Conservation (phyloP, 306 rosid genomes). For the Quercus bicolor region DNA sequence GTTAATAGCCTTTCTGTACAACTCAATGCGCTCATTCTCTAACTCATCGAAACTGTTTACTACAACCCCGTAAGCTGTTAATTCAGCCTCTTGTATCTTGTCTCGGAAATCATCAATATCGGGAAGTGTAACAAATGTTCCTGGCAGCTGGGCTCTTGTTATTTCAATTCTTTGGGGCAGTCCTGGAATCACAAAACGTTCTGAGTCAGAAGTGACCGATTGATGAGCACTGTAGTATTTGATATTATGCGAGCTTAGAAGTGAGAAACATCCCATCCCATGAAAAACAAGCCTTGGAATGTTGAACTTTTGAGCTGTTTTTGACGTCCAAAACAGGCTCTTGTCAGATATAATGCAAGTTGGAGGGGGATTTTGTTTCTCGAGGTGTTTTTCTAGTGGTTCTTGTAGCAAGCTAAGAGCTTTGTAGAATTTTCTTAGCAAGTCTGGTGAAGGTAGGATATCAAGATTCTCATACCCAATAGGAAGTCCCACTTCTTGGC, state of each 20-base stretch:
- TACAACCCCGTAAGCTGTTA: slow-evolving; percentile 51
- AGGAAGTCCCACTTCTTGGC: slow-evolving; percentile 68
- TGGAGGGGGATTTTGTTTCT: slow-evolving; percentile 30
- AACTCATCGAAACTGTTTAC: slow-evolving; percentile 66
- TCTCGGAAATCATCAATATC: slow-evolving; percentile 59
- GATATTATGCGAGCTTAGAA: slow-evolving; percentile 52
- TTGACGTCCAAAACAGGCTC: slow-evolving; percentile 55
- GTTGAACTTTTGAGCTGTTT: slow-evolving; percentile 43
- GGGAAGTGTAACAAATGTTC: slow-evolving; percentile 48
- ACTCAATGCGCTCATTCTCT: slow-evolving; percentile 42
- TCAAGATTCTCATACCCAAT: slow-evolving; percentile 69
- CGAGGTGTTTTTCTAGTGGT: slow-evolving; percentile 52
- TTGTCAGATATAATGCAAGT: slow-evolving; percentile 75
- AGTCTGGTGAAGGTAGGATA: slow-evolving; percentile 48
- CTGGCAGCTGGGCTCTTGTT: slow-evolving; percentile 66
- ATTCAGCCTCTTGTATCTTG: slow-evolving; percentile 61
- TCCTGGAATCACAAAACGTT: slow-evolving; percentile 61
- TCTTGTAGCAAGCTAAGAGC: slow-evolving; percentile 62
- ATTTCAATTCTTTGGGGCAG: slow-evolving; percentile 40
- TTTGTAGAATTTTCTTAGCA: slow-evolving; percentile 50
- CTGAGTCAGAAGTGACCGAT: slow-evolving; percentile 29
- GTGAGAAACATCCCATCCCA: slow-evolving; percentile 69
- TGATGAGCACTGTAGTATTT: slow-evolving; percentile 34
- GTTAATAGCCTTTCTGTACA: slow-evolving; percentile 34
- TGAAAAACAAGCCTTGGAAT: slow-evolving; percentile 70